These are phyloP conservation scores for Spiraea crenata DNA, from an alignment of 331 rosid species.

Conservation along the genomic window DNA sequence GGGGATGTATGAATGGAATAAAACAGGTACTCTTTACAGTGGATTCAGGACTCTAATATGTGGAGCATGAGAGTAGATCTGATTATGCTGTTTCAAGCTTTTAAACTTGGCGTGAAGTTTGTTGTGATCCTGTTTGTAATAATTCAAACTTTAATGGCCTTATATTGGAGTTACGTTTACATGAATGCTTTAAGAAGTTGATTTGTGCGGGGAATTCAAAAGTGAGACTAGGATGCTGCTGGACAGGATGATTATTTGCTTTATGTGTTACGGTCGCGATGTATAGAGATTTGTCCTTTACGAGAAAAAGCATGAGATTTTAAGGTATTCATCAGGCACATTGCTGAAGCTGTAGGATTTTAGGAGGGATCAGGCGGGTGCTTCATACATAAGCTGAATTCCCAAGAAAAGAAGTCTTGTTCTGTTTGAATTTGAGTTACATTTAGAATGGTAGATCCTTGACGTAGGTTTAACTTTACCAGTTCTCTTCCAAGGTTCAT, in stretches of 20 bases:
- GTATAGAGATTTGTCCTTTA: slow-evolving; percentile 1
- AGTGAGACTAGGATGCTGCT: neutral
- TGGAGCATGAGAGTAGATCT: neutral
- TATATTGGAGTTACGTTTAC: neutral
- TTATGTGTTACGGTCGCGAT: neutral
- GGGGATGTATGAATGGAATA: neutral
- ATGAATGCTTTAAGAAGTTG: neutral
- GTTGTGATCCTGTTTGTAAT: neutral
- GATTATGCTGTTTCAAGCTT: neutral
- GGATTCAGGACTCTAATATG: neutral
- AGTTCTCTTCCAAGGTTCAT: neutral
- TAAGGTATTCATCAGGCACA: neutral
- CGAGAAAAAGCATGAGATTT: neutral
- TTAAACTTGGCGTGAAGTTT: neutral
- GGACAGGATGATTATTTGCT: neutral
- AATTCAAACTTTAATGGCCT: neutral
- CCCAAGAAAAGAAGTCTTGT: neutral
- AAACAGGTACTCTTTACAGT: neutral
- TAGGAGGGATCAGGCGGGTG: neutral
- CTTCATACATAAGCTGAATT: neutral
- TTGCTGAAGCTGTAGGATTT: slow-evolving; percentile 9
- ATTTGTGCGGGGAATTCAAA: neutral
- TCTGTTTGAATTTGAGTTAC: neutral
- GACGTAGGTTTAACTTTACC: neutral
- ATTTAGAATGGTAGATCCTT: neutral